Conservation (phyloP, 192 early-diverging fungal genomes). For the Mortierella alpina region DNA sequence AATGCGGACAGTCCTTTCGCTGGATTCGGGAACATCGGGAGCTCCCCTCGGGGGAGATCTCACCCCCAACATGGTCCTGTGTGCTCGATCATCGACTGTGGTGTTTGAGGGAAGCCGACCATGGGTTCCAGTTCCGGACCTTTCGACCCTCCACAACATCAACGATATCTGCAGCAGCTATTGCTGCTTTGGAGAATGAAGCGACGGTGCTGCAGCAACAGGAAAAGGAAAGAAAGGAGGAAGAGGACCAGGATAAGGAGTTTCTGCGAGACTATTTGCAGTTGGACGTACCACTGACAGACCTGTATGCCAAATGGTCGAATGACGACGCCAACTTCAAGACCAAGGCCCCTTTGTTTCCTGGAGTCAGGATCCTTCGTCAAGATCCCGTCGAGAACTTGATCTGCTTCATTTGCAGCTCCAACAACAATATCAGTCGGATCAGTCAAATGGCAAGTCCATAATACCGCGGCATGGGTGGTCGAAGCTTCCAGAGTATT, state of each 20-base stretch:
- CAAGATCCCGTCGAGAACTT: constrained; percentile 91
- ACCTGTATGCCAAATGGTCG: constrained; percentile 69
- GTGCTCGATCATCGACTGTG: constrained; percentile 33
- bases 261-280: constrained; percentile 89
- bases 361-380: constrained; percentile 79
- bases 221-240: constrained; percentile 13
- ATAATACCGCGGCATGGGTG: not conserved
- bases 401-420: constrained; percentile 92
- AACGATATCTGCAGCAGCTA: not conserved
- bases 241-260: constrained; percentile 25
- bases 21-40: constrained; percentile 77
- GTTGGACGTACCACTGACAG: constrained; percentile 71
- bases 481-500: not conserved
- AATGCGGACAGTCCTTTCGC: constrained; percentile 91
- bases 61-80: constrained; percentile 28
- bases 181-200: constrained; percentile 8
- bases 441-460: constrained; percentile 86
- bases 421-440: constrained; percentile 94
- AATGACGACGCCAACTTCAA: constrained; percentile 75
- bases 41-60: constrained; percentile 69
- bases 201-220: constrained; percentile 18
- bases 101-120: constrained; percentile 30
- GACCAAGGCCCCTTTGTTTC: constrained; percentile 60
- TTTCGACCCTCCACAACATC: constrained; percentile 51
- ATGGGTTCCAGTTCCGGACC: constrained; percentile 52